Percentiles rank a stretch among this genome's conserved stretches.
Conservation (phyloP, 2,329 filamentous ascomycete species). For the Ophiocordyceps robertsii region DNA sequence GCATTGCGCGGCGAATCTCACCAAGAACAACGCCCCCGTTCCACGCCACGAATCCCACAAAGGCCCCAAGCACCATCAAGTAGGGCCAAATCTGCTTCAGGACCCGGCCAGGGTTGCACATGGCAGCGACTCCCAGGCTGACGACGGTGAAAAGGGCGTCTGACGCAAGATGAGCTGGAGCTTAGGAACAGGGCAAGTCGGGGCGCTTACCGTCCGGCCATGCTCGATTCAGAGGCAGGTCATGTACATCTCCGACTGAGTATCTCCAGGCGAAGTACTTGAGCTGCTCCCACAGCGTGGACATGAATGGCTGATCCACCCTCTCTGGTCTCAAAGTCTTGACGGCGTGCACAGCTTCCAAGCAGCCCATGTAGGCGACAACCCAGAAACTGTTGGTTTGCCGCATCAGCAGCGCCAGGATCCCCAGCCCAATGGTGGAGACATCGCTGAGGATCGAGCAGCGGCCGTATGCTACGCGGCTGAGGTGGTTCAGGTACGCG, state of each 20-base stretch:
- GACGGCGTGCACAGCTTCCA: conserved; percentile 39
- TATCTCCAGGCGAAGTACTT: conserved; percentile 28
- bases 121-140: conserved; percentile 48
- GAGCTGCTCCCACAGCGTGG: conserved; percentile 19
- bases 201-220: conserved; percentile 35
- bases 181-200: background rate
- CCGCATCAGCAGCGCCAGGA: conserved; percentile 60
- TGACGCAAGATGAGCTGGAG: conserved; percentile 8
- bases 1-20: conserved; percentile 19
- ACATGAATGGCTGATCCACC: conserved; percentile 15
- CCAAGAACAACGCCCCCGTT: conserved; percentile 88
- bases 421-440: conserved; percentile 39
- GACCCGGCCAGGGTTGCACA: conserved; percentile 32
- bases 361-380: conserved; percentile 57
- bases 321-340: conserved; percentile 25
- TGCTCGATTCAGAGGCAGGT: conserved; percentile 32
- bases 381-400: conserved; percentile 99
- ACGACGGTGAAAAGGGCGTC: conserved; percentile 44
- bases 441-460: conserved; percentile 27
- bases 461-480: conserved; percentile 21
- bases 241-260: conserved; percentile 39
- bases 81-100: conserved; percentile 41
- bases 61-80: conserved; percentile 49
- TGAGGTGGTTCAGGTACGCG: conserved; percentile 47
- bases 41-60: conserved; percentile 65